Conservation (phyloP, 2,329 filamentous ascomycete genomes). For the Helotiales sp. region DNA sequence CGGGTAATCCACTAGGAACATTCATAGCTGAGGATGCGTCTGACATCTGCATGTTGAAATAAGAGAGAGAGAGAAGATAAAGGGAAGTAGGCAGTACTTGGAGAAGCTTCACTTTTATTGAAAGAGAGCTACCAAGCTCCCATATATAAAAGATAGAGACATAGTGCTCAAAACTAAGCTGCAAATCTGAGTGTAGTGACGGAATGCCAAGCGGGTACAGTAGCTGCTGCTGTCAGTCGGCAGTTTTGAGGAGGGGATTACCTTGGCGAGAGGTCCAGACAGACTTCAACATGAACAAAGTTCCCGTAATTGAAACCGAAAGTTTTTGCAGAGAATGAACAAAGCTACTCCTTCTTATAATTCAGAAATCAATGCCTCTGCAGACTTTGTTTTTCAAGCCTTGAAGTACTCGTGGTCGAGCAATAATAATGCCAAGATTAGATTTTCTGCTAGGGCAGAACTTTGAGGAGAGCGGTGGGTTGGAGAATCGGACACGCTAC, state of each 20-base stretch:
- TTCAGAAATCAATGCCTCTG: too few relatives aligned
- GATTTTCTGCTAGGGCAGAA: constrained; percentile 5
- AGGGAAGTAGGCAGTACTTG: neutral
- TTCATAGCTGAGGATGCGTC: neutral
- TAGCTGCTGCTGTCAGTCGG: neutral
- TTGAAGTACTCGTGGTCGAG: too few relatives aligned
- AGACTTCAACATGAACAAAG: neutral
- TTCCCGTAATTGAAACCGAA: neutral
- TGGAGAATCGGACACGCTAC: neutral
- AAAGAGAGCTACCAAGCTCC: neutral
- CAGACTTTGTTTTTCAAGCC: too few relatives aligned
- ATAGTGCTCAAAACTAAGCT: neutral
- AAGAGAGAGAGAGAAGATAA: neutral
- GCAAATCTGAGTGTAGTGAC: neutral
- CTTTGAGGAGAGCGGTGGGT: neutral
- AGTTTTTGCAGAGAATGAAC: neutral
- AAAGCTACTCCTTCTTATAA: too few relatives aligned
- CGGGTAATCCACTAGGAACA: neutral
- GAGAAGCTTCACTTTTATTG: neutral
- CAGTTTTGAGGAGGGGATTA: neutral
- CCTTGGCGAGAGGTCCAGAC: neutral
- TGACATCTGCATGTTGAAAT: constrained; percentile 1
- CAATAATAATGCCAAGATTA: neutral
- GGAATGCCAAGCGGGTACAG: constrained; percentile 5
- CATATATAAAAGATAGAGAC: neutral